A percentile compares a stretch with the other conserved stretches of the same genome.
Evolutionary conservation across 768 basidiomycete genomes (phyloP).

Genomic region (Cyclocybe cylindracea): DNA sequence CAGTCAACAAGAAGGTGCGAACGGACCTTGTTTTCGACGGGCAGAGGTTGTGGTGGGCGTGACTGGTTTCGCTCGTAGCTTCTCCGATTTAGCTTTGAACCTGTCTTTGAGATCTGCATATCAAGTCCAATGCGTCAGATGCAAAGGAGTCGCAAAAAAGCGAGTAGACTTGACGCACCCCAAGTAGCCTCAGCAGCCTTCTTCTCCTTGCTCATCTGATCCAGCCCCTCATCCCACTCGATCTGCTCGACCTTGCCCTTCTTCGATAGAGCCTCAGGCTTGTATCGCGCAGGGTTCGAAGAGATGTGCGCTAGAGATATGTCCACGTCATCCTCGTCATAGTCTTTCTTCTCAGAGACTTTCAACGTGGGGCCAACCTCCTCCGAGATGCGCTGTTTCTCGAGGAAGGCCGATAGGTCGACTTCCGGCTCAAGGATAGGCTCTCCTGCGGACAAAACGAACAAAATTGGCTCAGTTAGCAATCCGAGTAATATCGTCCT

Average conservation of each 20-base stretch:
- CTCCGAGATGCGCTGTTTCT: slow-evolving; percentile 56
- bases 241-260: slow-evolving; percentile 69
- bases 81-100: slow-evolving; percentile 57
- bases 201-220: slow-evolving; percentile 69
- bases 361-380: slow-evolving; percentile 22
- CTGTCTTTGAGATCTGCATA: slow-evolving; percentile 56
- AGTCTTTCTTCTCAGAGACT: slow-evolving; percentile 23
- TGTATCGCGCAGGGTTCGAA: slow-evolving; percentile 21
- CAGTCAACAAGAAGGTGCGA: slow-evolving; percentile 1
- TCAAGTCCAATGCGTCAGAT: not conserved
- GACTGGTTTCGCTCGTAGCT: slow-evolving; percentile 38
- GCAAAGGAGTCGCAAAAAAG: not conserved
- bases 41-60: slow-evolving; percentile 16
- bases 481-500: not conserved
- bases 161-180: slow-evolving; percentile 43
- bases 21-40: slow-evolving; percentile 40
- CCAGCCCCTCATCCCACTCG: slow-evolving; percentile 68
- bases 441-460: slow-evolving; percentile 47
- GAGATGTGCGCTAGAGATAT: slow-evolving; percentile 54
- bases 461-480: not conserved
- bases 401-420: slow-evolving; percentile 68
- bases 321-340: slow-evolving; percentile 64
- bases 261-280: slow-evolving; percentile 29
- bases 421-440: slow-evolving; percentile 70
- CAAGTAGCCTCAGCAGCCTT: slow-evolving; percentile 72